Conservation (phyloP, 306 rosid genomes). For the Cicer cuneatum region DNA sequence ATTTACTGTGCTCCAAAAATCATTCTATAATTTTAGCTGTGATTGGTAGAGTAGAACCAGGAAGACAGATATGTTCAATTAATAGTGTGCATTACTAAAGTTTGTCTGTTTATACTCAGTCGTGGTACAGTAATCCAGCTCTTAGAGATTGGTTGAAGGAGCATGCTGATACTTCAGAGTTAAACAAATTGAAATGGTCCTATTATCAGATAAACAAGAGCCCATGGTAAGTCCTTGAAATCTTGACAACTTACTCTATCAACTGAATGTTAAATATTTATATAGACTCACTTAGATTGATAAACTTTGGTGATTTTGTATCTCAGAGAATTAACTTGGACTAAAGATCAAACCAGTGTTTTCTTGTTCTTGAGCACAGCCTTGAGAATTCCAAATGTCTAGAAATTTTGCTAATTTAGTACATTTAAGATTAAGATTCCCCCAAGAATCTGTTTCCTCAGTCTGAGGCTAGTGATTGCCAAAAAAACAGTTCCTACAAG, state of each 20-base stretch:
- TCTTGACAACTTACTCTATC: conserved; percentile 20
- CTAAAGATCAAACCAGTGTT: neutral
- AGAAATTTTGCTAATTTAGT: conserved; percentile 26
- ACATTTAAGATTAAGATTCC: conserved; percentile 14
- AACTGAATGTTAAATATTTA: neutral
- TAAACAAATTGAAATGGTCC: conserved; percentile 86
- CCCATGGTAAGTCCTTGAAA: conserved; percentile 77
- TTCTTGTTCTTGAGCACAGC: conserved; percentile 15
- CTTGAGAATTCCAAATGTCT: conserved; percentile 18
- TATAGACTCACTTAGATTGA: neutral
- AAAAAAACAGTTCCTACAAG: neutral
- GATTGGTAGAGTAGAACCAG: conserved; percentile 24
- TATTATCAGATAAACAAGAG: conserved; percentile 81
- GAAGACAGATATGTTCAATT: conserved; percentile 30
- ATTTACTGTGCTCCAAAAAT: conserved; percentile 26
- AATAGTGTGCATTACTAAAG: conserved; percentile 41
- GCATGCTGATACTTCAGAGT: conserved; percentile 69
- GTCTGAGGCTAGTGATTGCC: conserved; percentile 10
- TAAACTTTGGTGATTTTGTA: neutral
- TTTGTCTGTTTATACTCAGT: conserved; percentile 53
- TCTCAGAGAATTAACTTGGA: conserved; percentile 28
- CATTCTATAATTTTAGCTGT: conserved; percentile 17
- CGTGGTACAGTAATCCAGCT: conserved; percentile 83
- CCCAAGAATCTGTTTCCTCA: neutral
- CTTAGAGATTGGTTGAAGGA: conserved; percentile 86